Base-by-base conservation (phyloP, 176 grass and related monocot species). In the Zoysia pacifica region DNA sequence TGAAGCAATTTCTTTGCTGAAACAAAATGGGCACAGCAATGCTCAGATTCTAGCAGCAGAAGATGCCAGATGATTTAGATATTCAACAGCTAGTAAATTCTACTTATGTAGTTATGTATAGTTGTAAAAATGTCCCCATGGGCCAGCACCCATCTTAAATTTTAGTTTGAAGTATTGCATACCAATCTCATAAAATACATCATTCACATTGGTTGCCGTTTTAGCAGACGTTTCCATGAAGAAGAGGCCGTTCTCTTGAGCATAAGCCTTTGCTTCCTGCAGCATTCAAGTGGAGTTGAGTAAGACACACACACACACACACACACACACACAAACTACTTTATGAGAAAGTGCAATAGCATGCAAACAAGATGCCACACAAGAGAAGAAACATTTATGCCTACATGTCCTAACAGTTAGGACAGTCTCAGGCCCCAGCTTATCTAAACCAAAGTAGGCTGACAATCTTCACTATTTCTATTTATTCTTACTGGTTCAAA, bases 211-310 rank as follows among this genome's bases (percentile, higher is more conserved):
- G 64, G 78, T 85, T 1, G 95, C 91, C 6, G 95, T 97, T 81
- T 97, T 97, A 46, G 95, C 95, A 75, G 95, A 97, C 0, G 95
- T 97, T 88, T 97, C 95, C 54, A 97, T 85, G 53, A 92, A 97
- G 70, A 90, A 97, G 67, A 97, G 94, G 6, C 77, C 73, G 60
- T 97, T 97, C 83, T 93, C 90, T 74, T 94, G 87, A 72, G 95
- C 91, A 41, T 97, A 97, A 20, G 77, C 79, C 67, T 90, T 82
- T 48, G 95, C 95, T 74, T 97, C 95, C 95, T 97, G 84, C 69
- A 86, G 42, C 61, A 59, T 40, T 74, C 11, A 48, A 74, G 51
- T 65, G 19, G 4, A 69, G 67, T 55, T n/a, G 41, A 48, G 42
- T 69, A 28, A 28, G 28, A 28, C 54, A 67, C 28, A 52, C 0